Percentiles rank a stretch among this genome's conserved stretches.
phyloP scores from a whole-genome alignment of 306 rosid species.

The Acacia melanoxylon region DNA sequence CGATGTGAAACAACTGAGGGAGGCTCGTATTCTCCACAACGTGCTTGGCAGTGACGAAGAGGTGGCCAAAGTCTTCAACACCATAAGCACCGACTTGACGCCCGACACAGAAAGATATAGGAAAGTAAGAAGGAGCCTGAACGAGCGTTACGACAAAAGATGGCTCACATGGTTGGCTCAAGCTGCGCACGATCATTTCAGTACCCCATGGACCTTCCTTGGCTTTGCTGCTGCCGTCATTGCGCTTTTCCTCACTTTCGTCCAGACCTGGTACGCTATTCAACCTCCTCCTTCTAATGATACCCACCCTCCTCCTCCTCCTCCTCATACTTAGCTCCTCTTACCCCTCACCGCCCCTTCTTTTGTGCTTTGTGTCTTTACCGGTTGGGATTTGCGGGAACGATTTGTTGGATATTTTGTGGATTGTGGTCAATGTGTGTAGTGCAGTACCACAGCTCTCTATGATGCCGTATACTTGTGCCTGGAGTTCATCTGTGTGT shows the following conservation, averaged over 20 bases:
- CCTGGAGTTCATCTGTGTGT: neutral
- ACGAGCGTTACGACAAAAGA: neutral
- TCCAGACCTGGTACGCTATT: constrained; percentile 8
- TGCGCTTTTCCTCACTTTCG: neutral
- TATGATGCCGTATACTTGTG: neutral
- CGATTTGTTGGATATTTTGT: neutral
- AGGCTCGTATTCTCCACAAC: constrained; percentile 22
- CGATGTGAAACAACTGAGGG: constrained; percentile 32
- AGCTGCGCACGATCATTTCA: constrained; percentile 19
- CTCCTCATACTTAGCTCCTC: too few species aligned
- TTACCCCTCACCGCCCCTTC: too few species aligned
- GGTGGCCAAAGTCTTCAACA: constrained; percentile 33
- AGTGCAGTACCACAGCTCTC: too few species aligned
- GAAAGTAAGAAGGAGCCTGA: neutral
- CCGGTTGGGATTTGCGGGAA: too few species aligned
- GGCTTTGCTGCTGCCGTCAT: constrained; percentile 6
- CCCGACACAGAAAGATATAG: neutral
- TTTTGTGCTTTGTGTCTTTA: too few species aligned
- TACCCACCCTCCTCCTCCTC: too few species aligned
- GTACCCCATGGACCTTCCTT: constrained; percentile 33
- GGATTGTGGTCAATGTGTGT: neutral
- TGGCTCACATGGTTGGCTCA: constrained; percentile 33
- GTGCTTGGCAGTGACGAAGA: constrained; percentile 41
- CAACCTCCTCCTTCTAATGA: neutral
- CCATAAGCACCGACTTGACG: constrained; percentile 26